These are phyloP conservation scores for Amesomyces nigricolor DNA, from an alignment of 2,329 filamentous ascomycete species.

Conservation along the genomic window DNA sequence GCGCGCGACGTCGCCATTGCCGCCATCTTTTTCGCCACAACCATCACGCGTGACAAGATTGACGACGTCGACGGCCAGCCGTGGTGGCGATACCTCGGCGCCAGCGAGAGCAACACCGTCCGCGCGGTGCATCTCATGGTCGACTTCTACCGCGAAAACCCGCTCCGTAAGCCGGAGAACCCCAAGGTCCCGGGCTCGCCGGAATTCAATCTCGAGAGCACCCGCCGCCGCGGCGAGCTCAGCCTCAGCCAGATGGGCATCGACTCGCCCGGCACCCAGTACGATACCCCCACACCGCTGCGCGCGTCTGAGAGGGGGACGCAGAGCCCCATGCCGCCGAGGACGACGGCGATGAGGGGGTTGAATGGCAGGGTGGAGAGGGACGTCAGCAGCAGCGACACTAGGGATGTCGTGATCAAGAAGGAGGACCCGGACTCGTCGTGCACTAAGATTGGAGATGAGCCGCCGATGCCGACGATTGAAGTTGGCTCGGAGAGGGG, in stretches of 20 bases:
- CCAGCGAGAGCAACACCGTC: conserved; percentile 63
- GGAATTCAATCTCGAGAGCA: conserved; percentile 51
- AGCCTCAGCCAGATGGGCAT: conserved; percentile 38
- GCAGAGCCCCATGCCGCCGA: conserved; percentile 37
- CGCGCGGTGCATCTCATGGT: conserved; percentile 72
- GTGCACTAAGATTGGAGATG: neutral
- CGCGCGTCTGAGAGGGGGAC: conserved; percentile 42
- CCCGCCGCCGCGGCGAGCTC: conserved; percentile 44
- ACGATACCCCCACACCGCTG: conserved; percentile 47
- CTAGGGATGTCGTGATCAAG: conserved; percentile 10
- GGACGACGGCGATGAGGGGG: neutral
- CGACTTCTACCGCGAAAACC: conserved; percentile 61
- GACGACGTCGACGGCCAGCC: conserved; percentile 69
- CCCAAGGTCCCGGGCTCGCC: conserved; percentile 47
- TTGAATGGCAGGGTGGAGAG: conserved; percentile 8
- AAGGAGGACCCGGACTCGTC: conserved; percentile 10
- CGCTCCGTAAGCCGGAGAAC: conserved; percentile 49
- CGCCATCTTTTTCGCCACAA: conserved; percentile 80
- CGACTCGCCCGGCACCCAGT: conserved; percentile 38
- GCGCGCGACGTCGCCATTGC: conserved; percentile 77
- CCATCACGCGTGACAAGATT: conserved; percentile 67
- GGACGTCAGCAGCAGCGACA: neutral
- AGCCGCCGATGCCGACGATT: neutral
- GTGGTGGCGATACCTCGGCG: conserved; percentile 81
- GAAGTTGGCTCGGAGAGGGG: conserved; percentile 20